Conservation (phyloP, 73 alveolate species). For the Uronychia binucleata region DNA sequence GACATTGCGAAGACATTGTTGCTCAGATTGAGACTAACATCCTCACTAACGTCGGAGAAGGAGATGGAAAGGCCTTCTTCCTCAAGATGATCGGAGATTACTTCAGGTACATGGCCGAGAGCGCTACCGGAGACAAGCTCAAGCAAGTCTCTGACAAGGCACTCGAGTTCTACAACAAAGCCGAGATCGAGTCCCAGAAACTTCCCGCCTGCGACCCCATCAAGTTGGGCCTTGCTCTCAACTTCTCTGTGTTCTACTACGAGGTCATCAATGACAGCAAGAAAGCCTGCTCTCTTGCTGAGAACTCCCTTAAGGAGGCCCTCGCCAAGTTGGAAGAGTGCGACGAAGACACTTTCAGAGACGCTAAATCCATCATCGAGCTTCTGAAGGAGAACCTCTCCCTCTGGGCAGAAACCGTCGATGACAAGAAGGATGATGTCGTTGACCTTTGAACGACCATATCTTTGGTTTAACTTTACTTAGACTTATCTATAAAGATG, state of each 20-base stretch:
- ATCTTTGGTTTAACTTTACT: too few species aligned
- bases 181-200: constrained; percentile 33
- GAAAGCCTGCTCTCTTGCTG: constrained; percentile 69
- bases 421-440: too few species aligned
- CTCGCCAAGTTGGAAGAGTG: constrained; percentile 66
- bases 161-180: constrained; percentile 25
- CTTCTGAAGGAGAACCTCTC: constrained; percentile 78
- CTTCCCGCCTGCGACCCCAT: constrained; percentile 45
- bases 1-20: constrained; percentile 44
- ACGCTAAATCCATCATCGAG: constrained; percentile 62
- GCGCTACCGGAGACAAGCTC: constrained; percentile 49
- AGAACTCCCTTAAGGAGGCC: constrained; percentile 62
- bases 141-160: constrained; percentile 57
- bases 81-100: constrained; percentile 73
- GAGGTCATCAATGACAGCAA: constrained; percentile 59
- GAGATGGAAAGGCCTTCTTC: constrained; percentile 66
- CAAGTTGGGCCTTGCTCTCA: constrained; percentile 56
- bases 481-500: too few species aligned
- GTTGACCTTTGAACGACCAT: too few species aligned
- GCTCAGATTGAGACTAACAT: constrained; percentile 14
- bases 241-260: constrained; percentile 67
- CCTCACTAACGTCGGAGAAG: constrained; percentile 42
- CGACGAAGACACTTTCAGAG: constrained; percentile 65
- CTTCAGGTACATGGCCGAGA: constrained; percentile 66
- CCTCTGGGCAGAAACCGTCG: constrained; percentile 86